A percentile compares a stretch with the other conserved stretches of the same genome.
These are phyloP conservation scores for Pseudozyma hubeiensis DNA, from an alignment of 1,284 basidiomycete species.

Conservation along the genomic window DNA sequence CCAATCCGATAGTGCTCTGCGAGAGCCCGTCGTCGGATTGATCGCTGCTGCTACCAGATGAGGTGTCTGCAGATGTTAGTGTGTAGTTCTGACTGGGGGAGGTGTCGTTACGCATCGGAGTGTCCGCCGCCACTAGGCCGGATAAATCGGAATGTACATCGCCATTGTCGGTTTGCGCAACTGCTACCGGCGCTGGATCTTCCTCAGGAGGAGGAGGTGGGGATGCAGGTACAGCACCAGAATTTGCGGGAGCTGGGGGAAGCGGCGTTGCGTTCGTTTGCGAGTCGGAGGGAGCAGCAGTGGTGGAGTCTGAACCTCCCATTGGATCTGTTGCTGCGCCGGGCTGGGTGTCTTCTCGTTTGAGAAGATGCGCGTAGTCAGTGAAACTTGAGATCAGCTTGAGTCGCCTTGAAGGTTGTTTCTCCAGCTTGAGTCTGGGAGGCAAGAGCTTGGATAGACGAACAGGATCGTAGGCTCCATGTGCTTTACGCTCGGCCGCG, in stretches of 20 bases:
- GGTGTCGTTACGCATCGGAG: conserved; percentile 26
- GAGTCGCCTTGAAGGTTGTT: background rate
- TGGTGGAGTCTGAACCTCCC: background rate
- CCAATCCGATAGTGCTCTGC: conserved; percentile 2
- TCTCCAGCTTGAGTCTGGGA: background rate
- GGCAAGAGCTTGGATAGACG: conserved; percentile 7
- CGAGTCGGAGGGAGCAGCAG: background rate
- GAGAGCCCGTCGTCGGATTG: background rate
- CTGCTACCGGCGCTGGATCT: background rate
- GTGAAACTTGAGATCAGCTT: background rate
- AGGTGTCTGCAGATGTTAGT: background rate
- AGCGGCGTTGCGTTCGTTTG: background rate
- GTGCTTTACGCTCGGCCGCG: conserved; percentile 8
- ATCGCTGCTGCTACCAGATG: background rate
- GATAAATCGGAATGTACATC: background rate
- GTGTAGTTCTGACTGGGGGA: background rate
- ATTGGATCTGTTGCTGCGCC: background rate
- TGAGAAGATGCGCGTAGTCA: background rate
- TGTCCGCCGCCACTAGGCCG: background rate
- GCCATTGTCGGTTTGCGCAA: conserved; percentile 8
- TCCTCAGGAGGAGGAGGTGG: conserved; percentile 1
- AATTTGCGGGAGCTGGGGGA: background rate
- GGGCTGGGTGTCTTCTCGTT: background rate
- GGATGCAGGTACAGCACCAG: background rate
- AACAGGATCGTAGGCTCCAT: conserved; percentile 30